phyloP scores from a whole-genome alignment of 768 basidiomycete genomes.

The Megacollybia marginata region DNA sequence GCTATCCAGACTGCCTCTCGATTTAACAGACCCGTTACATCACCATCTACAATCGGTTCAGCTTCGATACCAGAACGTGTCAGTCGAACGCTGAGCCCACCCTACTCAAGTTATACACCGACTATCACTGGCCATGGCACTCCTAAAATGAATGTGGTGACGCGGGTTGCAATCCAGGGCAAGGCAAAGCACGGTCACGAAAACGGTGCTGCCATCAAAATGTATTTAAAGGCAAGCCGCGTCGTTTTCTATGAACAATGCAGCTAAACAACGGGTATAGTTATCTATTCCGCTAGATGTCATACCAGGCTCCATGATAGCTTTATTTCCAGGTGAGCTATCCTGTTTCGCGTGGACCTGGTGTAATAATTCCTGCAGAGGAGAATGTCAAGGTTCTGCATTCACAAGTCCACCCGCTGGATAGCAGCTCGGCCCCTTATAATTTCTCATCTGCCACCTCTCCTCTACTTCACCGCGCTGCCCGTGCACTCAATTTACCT shows the following conservation, averaged over 20 bases:
- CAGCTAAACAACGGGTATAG: constrained; percentile 23
- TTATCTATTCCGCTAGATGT: constrained; percentile 64
- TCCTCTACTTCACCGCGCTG: constrained; percentile 63
- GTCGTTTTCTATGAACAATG: background rate
- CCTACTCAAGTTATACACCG: constrained; percentile 32
- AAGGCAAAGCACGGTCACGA: constrained; percentile 60
- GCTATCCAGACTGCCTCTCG: background rate
- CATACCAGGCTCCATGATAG: constrained; percentile 59
- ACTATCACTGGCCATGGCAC: constrained; percentile 36
- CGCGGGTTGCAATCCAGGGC: constrained; percentile 69
- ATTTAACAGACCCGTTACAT: background rate
- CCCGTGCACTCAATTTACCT: constrained; percentile 60
- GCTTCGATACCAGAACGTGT: background rate
- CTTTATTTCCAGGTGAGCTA: constrained; percentile 62
- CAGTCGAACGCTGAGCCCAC: constrained; percentile 21
- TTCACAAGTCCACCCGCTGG: constrained; percentile 72
- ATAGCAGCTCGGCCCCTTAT: constrained; percentile 64
- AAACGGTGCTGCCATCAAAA: constrained; percentile 51
- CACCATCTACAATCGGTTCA: background rate
- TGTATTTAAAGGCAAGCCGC: constrained; percentile 65
- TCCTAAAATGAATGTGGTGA: constrained; percentile 59
- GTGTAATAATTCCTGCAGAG: constrained; percentile 36
- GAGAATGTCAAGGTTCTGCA: constrained; percentile 70
- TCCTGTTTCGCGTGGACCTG: background rate
- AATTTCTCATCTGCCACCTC: constrained; percentile 58